Base-by-base conservation (phyloP, 108 stramenopile species). In the Tribonema minus region DNA sequence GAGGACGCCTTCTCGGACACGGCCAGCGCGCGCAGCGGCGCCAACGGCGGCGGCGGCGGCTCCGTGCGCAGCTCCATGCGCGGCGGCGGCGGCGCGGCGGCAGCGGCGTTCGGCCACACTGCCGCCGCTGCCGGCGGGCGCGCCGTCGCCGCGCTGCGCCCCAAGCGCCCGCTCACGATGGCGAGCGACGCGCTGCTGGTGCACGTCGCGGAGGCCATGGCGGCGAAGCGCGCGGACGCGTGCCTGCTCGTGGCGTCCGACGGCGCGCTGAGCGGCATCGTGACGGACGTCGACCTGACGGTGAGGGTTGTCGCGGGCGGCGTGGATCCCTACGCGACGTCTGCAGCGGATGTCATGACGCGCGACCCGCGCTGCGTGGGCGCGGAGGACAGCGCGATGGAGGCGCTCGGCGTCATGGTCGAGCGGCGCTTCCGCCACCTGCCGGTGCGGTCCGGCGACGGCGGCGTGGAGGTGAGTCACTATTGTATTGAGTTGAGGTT, bases 361-460 rank as follows among this genome's bases (percentile, higher is more conserved):
- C 88, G 90, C 3, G 88, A 92, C 60, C 95, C 95, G 2, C 46
- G 38, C 27, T 92, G 92, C 74, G 95, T 95, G 3, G 70, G 87
- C 12, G n/a, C 58, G 12, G 73, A 75, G 33, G 63, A 64, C 46
- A 41, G 64, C 3, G 73, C 73, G 1, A 61, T 80, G 68, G 79
- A 80, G 15, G 95, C 94, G 0, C 82, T 96, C 82, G 70, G 87
- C 5, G 91, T 89, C 29, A 96, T 96, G 95, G 86, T 96, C 37
- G 92, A 93, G 62, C 92, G 94, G 76, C 92, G 88, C 60, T 93
- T 94, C 85, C 83, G 94, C 7, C 94, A 95, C 76, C 86, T 96
- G 61, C 95, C 95, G 34, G 95, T 96, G 31, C 78, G 91, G 2
- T 91, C 92, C 66, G 38, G 5, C 38, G n/a, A n/a, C n/a, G n/a